Evolutionary conservation across 164 flowering plant species (phyloP).

Genomic region (Vitis labrusca): DNA sequence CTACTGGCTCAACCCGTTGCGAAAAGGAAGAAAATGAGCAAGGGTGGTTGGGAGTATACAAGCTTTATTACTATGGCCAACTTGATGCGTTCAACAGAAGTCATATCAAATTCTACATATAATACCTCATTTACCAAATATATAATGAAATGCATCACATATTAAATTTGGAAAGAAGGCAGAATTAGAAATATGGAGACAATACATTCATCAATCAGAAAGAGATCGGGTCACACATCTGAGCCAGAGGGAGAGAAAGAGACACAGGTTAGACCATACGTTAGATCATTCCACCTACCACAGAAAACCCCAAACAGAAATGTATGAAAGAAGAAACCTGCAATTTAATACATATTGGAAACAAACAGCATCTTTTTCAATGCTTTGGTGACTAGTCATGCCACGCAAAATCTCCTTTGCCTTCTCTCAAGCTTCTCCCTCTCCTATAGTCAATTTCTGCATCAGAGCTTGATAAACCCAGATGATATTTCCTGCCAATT

Average conservation of each 20-base stretch:
- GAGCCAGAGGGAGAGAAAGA: neutral
- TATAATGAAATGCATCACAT: slow-evolving; percentile 9
- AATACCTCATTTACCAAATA: neutral
- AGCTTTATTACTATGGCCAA: too few species aligned
- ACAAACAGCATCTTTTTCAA: slow-evolving; percentile 4
- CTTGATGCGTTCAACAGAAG: too few species aligned
- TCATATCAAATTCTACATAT: too few species aligned
- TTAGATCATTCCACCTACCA: slow-evolving; percentile 32
- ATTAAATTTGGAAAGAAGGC: slow-evolving; percentile 1
- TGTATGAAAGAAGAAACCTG: slow-evolving; percentile 20
- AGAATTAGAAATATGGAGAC: slow-evolving; percentile 2
- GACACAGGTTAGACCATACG: slow-evolving; percentile 25
- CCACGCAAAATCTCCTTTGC: slow-evolving; percentile 47
- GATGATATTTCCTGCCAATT: slow-evolving; percentile 44
- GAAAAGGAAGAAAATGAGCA: too few species aligned
- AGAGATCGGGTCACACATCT: slow-evolving; percentile 7
- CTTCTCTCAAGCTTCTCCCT: slow-evolving; percentile 69
- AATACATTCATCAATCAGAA: slow-evolving; percentile 18
- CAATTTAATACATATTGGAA: slow-evolving; percentile 25
- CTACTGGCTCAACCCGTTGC: too few species aligned
- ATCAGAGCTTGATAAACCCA: slow-evolving; percentile 74
- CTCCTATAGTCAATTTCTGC: slow-evolving; percentile 89
- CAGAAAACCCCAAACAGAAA: slow-evolving; percentile 21
- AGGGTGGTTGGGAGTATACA: too few species aligned
- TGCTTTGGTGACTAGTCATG: slow-evolving; percentile 21